Base-by-base conservation (phyloP, 2,329 filamentous ascomycete species). In the Cytospora piceicola region DNA sequence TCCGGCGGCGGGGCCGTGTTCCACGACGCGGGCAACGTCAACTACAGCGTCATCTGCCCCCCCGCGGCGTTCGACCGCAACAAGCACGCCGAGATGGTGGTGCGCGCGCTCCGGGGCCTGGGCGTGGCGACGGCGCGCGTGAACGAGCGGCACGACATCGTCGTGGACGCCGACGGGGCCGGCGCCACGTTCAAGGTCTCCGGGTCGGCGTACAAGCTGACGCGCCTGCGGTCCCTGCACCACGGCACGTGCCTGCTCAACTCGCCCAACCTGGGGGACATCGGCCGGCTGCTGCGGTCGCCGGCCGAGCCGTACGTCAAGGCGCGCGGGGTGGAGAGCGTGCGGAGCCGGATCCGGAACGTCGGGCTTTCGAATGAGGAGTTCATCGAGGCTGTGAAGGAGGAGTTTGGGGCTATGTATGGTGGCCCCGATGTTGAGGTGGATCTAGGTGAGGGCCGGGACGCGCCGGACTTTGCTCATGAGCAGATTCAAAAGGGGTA, bases 201-300 rank as follows among this genome's bases (percentile, higher is more conserved):
- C 0, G 95, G 95, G 1, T 97, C 93, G 0, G 95, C 95, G 14
- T 99, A 96, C 79, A 98, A 98, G 77, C 82, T 99, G 62, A 97
- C 92, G 0, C 84, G 91, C 29, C 80, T 87, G 58, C 85, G 94
- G 54, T 90, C 93, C 9, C 82, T 99, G 65, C 95, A 99, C 77
- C 95, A 99, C 77, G 95, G 94, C 9, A 99, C 95, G 0, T 95
- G 93, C 72, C 82, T 99, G 53, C 81, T 98, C 2, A 82, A 84
- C 39, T 94, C 92, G 62, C 90, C 90, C 2, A 91, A 96, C 73
- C 80, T 98, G 52, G 76, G 80, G 34, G 78, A 82, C 51, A 90
- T 98, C 32, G 87, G 88, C 1, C 78, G 83, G 2, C 87, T 94
- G 72, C 77, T 99, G 69, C 84, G 86, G 27, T 93, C 92, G n/a